Evolutionary conservation across 352 stramenopile species (phyloP).

Genomic region (Pythium oligandrum): DNA sequence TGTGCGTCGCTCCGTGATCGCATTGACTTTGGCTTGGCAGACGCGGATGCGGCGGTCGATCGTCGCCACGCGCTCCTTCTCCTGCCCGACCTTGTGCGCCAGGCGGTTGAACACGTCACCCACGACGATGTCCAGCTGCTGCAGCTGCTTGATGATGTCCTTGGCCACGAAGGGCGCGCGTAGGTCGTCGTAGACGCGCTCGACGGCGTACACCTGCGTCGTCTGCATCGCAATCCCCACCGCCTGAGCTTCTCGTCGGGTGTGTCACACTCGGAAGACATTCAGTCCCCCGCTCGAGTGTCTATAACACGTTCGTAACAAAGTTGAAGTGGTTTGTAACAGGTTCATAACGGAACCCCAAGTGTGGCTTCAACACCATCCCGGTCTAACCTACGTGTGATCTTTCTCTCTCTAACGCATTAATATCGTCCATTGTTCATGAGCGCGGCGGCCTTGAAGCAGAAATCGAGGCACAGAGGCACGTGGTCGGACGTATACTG

Average conservation of each 20-base stretch:
- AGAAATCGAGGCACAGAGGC: constrained; percentile 88
- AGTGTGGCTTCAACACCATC: too few species aligned
- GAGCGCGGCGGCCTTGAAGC: constrained; percentile 55
- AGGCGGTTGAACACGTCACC: constrained; percentile 82
- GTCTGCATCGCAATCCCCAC: constrained; percentile 55
- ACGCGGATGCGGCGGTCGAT: constrained; percentile 73
- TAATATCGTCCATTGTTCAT: constrained; percentile 28
- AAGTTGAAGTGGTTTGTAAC: neutral
- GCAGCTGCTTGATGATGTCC: constrained; percentile 82
- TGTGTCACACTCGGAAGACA: constrained; percentile 6
- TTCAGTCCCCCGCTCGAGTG: constrained; percentile 9
- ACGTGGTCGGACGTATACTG: constrained; percentile 97
- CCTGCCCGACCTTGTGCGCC: constrained; percentile 63
- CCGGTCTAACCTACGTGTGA: too few species aligned
- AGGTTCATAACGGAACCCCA: neutral
- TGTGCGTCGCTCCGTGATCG: constrained; percentile 67
- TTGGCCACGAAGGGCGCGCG: constrained; percentile 80
- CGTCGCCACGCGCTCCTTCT: constrained; percentile 72
- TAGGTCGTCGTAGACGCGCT: constrained; percentile 86
- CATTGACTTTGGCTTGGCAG: constrained; percentile 84
- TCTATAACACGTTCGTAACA: constrained; percentile 9
- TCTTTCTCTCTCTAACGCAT: neutral
- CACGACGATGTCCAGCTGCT: constrained; percentile 79
- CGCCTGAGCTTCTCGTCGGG: neutral
- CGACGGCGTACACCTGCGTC: constrained; percentile 81